phyloP scores from a whole-genome alignment of 2,329 filamentous ascomycete genomes.

The Ceratocystis cubensis region DNA sequence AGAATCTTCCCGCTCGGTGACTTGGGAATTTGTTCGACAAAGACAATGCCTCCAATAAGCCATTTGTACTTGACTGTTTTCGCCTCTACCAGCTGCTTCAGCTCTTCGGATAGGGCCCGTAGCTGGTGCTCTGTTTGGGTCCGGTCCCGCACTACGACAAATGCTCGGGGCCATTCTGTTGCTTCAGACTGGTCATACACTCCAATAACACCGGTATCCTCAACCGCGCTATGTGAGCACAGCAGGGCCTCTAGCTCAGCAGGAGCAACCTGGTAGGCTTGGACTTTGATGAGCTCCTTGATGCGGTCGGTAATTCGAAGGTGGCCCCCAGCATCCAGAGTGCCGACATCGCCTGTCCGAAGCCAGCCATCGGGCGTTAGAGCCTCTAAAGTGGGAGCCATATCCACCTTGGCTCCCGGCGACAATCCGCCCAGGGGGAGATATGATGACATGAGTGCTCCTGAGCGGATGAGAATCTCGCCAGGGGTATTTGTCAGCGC shows the following conservation, averaged over 20 bases:
- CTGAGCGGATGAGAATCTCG: conserved; percentile 53
- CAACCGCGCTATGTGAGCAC: conserved; percentile 34
- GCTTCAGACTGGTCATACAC: conserved; percentile 42
- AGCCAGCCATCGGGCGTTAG: conserved; percentile 50
- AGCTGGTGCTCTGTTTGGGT: conserved; percentile 28
- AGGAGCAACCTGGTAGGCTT: conserved; percentile 47
- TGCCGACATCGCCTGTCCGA: conserved; percentile 58
- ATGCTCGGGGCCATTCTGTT: conserved; percentile 52
- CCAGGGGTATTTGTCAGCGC: conserved; percentile 39
- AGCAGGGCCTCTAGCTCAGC: conserved; percentile 36
- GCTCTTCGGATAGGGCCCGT: conserved; percentile 38
- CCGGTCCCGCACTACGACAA: conserved; percentile 36
- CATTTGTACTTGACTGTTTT: conserved; percentile 53
- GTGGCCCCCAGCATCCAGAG: conserved; percentile 40
- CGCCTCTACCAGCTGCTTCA: conserved; percentile 46
- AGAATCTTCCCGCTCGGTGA: conserved; percentile 45
- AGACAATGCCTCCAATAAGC: conserved; percentile 57
- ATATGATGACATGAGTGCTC: conserved; percentile 56
- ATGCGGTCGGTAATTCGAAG: conserved; percentile 59
- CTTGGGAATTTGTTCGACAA: conserved; percentile 59
- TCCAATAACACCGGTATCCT: conserved; percentile 54
- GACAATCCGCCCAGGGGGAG: conserved; percentile 42
- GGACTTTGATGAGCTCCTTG: conserved; percentile 55
- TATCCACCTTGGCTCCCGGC: conserved; percentile 26
- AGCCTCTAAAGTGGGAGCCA: conserved; percentile 30